phyloP scores from a whole-genome alignment of 129 eudicot genomes.

The Glebionis coronaria region DNA sequence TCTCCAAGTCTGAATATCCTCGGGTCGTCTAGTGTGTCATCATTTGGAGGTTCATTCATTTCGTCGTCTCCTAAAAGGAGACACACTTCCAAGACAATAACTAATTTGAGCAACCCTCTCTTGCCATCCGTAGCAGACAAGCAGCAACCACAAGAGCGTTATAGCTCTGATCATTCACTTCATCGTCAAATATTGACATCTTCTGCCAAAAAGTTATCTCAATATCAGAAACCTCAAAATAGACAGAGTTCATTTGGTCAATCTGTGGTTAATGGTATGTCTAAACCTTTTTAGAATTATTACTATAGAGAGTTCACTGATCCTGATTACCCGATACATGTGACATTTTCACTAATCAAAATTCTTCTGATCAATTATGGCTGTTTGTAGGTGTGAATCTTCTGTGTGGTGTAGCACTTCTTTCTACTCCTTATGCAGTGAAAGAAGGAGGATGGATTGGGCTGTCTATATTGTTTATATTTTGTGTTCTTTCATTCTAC shows the following conservation, averaged over 20 bases:
- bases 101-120: constrained; percentile 46
- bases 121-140: constrained; percentile 34
- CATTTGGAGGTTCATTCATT: constrained; percentile 10
- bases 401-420: constrained; percentile 86
- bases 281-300: not conserved
- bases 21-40: constrained; percentile 17
- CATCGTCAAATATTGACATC: constrained; percentile 46
- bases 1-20: constrained; percentile 22
- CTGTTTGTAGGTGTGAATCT: constrained; percentile 62
- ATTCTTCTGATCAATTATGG: not conserved
- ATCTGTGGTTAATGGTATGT: constrained; percentile 68
- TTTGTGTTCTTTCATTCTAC: constrained; percentile 66
- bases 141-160: constrained; percentile 37
- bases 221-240: constrained; percentile 36
- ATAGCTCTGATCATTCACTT: constrained; percentile 46
- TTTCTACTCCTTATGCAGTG: constrained; percentile 78
- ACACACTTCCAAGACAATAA: constrained; percentile 36
- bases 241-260: constrained; percentile 63
- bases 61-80: constrained; percentile 47
- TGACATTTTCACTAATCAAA: not conserved
- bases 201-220: constrained; percentile 32
- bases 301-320: not conserved
- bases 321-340: not conserved
- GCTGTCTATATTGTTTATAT: constrained; percentile 50
- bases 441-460: constrained; percentile 87